A percentile compares a stretch with the other conserved stretches of the same genome.
phyloP scores from a whole-genome alignment of 1,284 basidiomycete genomes.

The Moniliella sp. region DNA sequence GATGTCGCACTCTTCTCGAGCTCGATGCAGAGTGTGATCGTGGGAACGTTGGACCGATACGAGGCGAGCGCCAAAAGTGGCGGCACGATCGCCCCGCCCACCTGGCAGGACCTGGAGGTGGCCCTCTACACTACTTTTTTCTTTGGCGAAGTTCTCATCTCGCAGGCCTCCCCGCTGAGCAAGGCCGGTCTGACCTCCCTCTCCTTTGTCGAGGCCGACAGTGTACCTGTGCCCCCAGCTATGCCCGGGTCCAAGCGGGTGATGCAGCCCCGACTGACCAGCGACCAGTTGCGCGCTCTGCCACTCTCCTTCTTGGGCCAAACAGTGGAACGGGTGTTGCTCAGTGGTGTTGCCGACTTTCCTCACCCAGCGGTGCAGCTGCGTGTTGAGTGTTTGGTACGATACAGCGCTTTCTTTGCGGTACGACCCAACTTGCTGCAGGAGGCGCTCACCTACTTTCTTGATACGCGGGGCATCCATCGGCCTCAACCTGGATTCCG shows the following conservation, averaged over 20 bases:
- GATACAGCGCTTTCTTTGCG: slow-evolving; percentile 85
- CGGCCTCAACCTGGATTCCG: slow-evolving; percentile 52
- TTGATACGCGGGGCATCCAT: slow-evolving; percentile 73
- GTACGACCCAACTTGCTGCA: slow-evolving; percentile 55
- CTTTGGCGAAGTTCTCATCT: slow-evolving; percentile 53
- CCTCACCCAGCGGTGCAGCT: slow-evolving; percentile 67
- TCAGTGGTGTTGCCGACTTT: slow-evolving; percentile 59
- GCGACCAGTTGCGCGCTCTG: slow-evolving; percentile 22
- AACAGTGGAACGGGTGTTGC: slow-evolving; percentile 60
- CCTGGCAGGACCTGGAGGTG: slow-evolving; percentile 85
- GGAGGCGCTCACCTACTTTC: slow-evolving; percentile 58
- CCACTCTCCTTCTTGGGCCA: slow-evolving; percentile 76
- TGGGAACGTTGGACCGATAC: slow-evolving; percentile 51
- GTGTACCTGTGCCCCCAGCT: slow-evolving; percentile 6
- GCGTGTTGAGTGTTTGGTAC: slow-evolving; percentile 73
- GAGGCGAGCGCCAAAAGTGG: slow-evolving; percentile 38
- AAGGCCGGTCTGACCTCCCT: slow-evolving; percentile 24
- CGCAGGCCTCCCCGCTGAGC: slow-evolving; percentile 13
- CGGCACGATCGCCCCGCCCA: slow-evolving; percentile 38
- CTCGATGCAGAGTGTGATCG: slow-evolving; percentile 49
- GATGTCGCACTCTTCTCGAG: slow-evolving; percentile 58
- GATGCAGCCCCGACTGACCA: no score
- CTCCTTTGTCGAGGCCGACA: slow-evolving; percentile 21
- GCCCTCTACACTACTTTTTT: slow-evolving; percentile 75
- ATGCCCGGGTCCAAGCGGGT: no score